phyloP scores from a whole-genome alignment of 495 filamentous ascomycete species.

The Aspergillus hancockii region DNA sequence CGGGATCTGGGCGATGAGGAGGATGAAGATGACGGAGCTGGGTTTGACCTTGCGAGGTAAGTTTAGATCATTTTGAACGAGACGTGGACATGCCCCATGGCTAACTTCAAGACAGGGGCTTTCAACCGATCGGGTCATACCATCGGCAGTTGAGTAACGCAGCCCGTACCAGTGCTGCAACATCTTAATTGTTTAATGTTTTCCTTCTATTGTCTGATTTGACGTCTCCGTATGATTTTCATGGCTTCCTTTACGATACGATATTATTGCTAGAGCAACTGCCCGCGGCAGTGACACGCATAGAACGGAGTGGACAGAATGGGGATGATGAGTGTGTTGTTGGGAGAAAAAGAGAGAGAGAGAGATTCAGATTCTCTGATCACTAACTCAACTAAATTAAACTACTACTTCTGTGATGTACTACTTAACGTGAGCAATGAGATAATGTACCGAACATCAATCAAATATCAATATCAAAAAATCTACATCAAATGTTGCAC shows the following conservation, averaged over 20 bases:
- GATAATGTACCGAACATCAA: not conserved
- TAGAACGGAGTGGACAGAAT: slow-evolving; percentile 6
- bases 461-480: not conserved
- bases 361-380: too few relatives aligned
- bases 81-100: slow-evolving; percentile 23
- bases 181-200: slow-evolving; percentile 14
- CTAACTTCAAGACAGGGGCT: slow-evolving; percentile 70
- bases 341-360: too few relatives aligned
- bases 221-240: not conserved
- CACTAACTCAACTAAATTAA: too few relatives aligned
- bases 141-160: slow-evolving; percentile 56
- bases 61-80: slow-evolving; percentile 31
- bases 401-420: not conserved
- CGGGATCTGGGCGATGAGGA: slow-evolving; percentile 28
- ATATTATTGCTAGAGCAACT: slow-evolving; percentile 6
- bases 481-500: slow-evolving; percentile 6
- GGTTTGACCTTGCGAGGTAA: slow-evolving; percentile 68
- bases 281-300: not conserved
- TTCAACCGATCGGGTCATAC: slow-evolving; percentile 69
- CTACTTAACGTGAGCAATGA: slow-evolving; percentile 5
- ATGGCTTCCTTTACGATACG: not conserved
- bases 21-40: slow-evolving; percentile 57
- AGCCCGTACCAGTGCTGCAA: slow-evolving; percentile 36
- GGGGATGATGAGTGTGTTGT: slow-evolving; percentile 1
- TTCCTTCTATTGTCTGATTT: slow-evolving; percentile 9